phyloP scores from a whole-genome alignment of 2,329 filamentous ascomycete genomes.

The Pseudopyricularia javanii region DNA sequence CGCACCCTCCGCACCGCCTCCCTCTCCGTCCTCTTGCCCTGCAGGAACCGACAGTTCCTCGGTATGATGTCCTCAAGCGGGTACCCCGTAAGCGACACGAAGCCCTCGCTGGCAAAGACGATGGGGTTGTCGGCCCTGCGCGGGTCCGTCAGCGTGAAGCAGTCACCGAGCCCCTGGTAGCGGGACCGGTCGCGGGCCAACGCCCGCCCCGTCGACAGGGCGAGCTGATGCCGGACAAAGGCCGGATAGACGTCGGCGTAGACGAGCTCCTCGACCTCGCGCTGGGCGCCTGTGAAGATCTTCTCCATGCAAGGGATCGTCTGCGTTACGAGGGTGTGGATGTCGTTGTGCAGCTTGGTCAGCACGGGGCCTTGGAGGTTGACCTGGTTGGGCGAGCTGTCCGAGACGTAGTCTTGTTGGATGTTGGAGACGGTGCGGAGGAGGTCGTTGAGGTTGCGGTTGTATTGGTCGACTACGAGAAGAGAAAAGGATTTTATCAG shows the following conservation, averaged over 20 bases:
- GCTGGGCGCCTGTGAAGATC: slow-evolving; percentile 20
- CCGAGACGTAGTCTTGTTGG: slow-evolving; percentile 15
- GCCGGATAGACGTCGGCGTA: slow-evolving; percentile 27
- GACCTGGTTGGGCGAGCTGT: slow-evolving; percentile 7
- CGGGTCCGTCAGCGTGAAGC: slow-evolving; percentile 45
- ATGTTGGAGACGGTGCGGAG: slow-evolving; percentile 20
- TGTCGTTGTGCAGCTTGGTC: slow-evolving; percentile 12
- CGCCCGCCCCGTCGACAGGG: slow-evolving; percentile 19
- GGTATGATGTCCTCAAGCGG: slow-evolving; percentile 29
- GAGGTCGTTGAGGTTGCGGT: slow-evolving; percentile 22
- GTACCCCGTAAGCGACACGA: slow-evolving; percentile 35
- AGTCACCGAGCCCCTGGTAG: slow-evolving; percentile 43
- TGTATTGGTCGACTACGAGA: slow-evolving; percentile 23
- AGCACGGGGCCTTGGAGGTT: slow-evolving; percentile 16
- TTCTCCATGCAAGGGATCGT: slow-evolving; percentile 19
- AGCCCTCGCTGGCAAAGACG: slow-evolving; percentile 34
- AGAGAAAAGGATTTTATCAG: background rate
- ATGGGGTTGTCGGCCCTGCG: slow-evolving; percentile 33
- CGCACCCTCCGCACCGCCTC: slow-evolving; percentile 23
- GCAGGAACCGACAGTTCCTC: slow-evolving; percentile 35
- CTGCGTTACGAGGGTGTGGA: slow-evolving; percentile 13
- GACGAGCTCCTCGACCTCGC: slow-evolving; percentile 22
- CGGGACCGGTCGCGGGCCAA: slow-evolving; percentile 17
- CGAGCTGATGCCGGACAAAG: slow-evolving; percentile 34
- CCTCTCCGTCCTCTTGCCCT: slow-evolving; percentile 26